Evolutionary conservation across 2,329 filamentous ascomycete species (phyloP).

Genomic region (Rasamsonia emersonii): DNA sequence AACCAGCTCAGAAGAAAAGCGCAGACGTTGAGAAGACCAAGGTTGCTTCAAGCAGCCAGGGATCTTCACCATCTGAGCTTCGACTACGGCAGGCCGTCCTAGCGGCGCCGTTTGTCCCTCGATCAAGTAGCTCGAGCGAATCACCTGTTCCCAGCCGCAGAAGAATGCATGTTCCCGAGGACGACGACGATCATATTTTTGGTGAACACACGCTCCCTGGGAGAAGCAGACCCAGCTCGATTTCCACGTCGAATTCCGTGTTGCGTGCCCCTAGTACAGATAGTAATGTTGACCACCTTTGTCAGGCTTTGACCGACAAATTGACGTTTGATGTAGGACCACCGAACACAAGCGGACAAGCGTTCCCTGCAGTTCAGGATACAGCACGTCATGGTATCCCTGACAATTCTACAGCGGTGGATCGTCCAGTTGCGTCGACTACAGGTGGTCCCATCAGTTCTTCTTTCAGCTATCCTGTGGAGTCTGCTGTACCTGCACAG

Average conservation of each 20-base stretch:
- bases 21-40: no score
- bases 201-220: slow-evolving; percentile 19
- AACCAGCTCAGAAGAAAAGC: no score
- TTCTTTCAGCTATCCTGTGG: no score
- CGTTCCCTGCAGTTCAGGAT: no score
- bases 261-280: background rate
- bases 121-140: slow-evolving; percentile 7
- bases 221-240: slow-evolving; percentile 1
- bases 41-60: no score
- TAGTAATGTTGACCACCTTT: slow-evolving; percentile 4
- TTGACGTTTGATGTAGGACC: slow-evolving; percentile 1
- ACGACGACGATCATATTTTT: no score
- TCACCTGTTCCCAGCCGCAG: slow-evolving; percentile 9
- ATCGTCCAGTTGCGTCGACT: no score
- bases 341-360: background rate
- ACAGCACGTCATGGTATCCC: no score
- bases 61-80: slow-evolving; percentile 1
- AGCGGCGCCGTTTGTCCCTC: slow-evolving; percentile 9
- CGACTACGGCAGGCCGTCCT: slow-evolving; percentile 8
- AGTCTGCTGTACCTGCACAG: no score
- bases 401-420: no score
- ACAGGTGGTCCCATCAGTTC: no score
- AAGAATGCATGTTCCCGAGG: no score
- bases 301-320: background rate
- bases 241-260: background rate